These are phyloP conservation scores for Schizonepeta tenuifolia DNA, from an alignment of 257 asterid species.

Conservation along the genomic window DNA sequence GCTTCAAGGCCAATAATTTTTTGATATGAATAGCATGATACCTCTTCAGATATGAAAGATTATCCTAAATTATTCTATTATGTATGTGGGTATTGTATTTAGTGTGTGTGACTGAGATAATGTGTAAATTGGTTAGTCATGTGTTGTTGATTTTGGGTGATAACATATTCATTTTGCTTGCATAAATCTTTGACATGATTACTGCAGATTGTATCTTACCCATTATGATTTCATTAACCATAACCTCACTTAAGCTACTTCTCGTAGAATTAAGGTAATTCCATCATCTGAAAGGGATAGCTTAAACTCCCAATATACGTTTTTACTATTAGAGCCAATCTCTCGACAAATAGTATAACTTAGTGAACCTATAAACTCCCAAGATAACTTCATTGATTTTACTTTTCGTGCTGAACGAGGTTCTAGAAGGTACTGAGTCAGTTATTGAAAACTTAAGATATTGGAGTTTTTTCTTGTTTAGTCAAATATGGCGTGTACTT, in stretches of 20 bases:
- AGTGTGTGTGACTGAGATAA: background rate
- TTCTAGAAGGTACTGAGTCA: no score
- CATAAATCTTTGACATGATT: background rate
- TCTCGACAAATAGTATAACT: background rate
- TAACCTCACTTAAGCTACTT: background rate
- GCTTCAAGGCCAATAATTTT: background rate
- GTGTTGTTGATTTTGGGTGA: background rate
- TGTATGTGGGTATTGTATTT: background rate
- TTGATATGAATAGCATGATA: conserved; percentile 10
- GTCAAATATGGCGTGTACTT: no score
- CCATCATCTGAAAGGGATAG: background rate
- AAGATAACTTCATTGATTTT: no score
- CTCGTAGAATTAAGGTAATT: background rate
- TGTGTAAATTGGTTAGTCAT: background rate
- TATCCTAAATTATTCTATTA: background rate
- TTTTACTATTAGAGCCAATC: background rate
- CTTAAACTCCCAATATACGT: background rate
- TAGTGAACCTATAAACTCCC: no score
- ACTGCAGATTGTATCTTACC: background rate
- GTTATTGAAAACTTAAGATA: no score
- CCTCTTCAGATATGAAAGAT: background rate
- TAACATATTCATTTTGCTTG: background rate
- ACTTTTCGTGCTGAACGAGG: no score
- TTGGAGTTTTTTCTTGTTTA: no score
- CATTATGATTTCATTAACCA: background rate